Base-by-base conservation (phyloP, 2,329 filamentous ascomycete genomes). In the Raffaelea deltoideospora region DNA sequence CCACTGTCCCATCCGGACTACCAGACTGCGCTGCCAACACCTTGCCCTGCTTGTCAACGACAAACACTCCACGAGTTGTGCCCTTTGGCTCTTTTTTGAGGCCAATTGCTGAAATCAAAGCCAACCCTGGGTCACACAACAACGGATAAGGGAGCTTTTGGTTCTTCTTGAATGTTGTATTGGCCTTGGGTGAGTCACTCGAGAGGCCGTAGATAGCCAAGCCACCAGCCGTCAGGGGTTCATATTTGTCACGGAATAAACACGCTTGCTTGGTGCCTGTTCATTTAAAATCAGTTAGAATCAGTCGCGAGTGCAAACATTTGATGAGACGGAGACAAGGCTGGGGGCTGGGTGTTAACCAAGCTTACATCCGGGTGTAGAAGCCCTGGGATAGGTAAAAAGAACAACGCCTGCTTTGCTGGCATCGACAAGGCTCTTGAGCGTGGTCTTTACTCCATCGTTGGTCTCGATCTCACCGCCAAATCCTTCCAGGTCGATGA, bases 321-420 rank as follows among this genome's bases (percentile, higher is more conserved):
- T n/a, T n/a, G n/a, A n/a, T n/a, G n/a, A n/a, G n/a, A 30, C 28
- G 28, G n/a, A 13, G 15, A 17, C 28, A n/a, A n/a, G n/a, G n/a
- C n/a, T n/a, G n/a, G n/a, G n/a, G n/a, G n/a, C n/a, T n/a, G n/a
- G n/a, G n/a, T n/a, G n/a, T n/a, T n/a, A n/a, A n/a, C n/a, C n/a
- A n/a, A n/a, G n/a, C 84, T 72, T 75, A 94, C 88, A 96, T 44
- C 88, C 88, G 27, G 85, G 84, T 18, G 90, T 98, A 21, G 81
- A 90, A 11, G 90, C 90, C 61, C 82, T 92, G 41, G 90, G 90
- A 54, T 96, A 96, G 23, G 87, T 95, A 58, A 98, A 95, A 22
- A 96, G 63, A 24, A 94, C 84, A 31, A 96, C 80, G 20, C 88
- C 90, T 26, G 72, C 67, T 60, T 83, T 77, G 69, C 86, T 93